Conservation (phyloP, 2,329 filamentous ascomycete genomes). For the Iodosphaeria phyllophila region DNA sequence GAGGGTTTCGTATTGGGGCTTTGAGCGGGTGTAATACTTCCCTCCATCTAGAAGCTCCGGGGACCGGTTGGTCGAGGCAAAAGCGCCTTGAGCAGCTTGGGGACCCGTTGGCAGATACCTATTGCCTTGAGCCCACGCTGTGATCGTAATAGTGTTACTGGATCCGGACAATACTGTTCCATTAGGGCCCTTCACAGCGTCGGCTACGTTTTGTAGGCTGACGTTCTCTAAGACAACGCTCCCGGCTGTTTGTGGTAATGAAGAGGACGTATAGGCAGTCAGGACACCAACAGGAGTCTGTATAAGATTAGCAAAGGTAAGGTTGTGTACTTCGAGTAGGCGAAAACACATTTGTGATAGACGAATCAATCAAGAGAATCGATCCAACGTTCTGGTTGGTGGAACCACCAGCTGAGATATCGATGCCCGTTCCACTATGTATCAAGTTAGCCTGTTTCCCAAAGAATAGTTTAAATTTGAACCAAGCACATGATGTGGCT, state of each 20-base stretch:
- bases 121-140: slow-evolving; percentile 50
- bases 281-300: slow-evolving; percentile 45
- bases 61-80: slow-evolving; percentile 28
- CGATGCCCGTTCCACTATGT: slow-evolving; percentile 38
- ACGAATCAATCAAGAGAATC: slow-evolving; percentile 51
- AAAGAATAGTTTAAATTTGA: too few relatives aligned
- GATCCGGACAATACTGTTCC: slow-evolving; percentile 34
- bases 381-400: slow-evolving; percentile 45
- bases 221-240: slow-evolving; percentile 38
- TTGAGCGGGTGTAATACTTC: slow-evolving; percentile 42
- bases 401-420: slow-evolving; percentile 31
- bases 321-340: too few relatives aligned
- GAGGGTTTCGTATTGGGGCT: slow-evolving; percentile 50
- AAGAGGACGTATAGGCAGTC: slow-evolving; percentile 31
- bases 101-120: slow-evolving; percentile 29
- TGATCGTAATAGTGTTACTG: slow-evolving; percentile 31
- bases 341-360: slow-evolving; percentile 42
- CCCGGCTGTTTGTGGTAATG: slow-evolving; percentile 27
- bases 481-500: too few relatives aligned
- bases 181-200: slow-evolving; percentile 18
- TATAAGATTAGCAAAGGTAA: too few relatives aligned
- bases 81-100: slow-evolving; percentile 25
- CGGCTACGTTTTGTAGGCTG: slow-evolving; percentile 16
- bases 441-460: too few relatives aligned
- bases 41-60: slow-evolving; percentile 28